Conservation (phyloP, 345 rosid species). For the Tarenaya hassleriana region DNA sequence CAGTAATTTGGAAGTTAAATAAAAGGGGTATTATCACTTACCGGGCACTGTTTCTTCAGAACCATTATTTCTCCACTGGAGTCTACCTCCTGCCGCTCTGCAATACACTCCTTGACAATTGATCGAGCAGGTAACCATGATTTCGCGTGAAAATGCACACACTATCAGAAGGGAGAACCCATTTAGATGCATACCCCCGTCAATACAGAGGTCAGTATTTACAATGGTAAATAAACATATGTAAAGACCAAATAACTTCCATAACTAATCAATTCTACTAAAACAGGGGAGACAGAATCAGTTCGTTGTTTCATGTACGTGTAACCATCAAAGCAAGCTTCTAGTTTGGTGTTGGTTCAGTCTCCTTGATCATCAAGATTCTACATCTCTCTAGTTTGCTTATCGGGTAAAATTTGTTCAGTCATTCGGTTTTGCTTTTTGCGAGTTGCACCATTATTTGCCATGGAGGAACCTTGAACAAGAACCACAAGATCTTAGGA, state of each 20-base stretch:
- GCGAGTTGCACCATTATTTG: not conserved
- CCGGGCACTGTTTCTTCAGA: conserved; percentile 59
- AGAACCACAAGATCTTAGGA: not conserved
- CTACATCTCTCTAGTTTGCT: too few species aligned
- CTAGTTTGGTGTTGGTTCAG: too few species aligned
- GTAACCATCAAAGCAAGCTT: too few species aligned
- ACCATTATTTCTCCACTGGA: conserved; percentile 80
- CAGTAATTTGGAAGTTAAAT: not conserved
- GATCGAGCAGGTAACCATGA: conserved; percentile 90
- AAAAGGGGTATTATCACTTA: conserved; percentile 32
- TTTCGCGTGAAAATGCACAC: conserved; percentile 53
- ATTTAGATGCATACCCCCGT: not conserved
- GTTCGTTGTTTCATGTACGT: not conserved
- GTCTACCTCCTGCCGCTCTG: conserved; percentile 43
- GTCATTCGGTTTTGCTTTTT: too few species aligned
- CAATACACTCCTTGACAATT: conserved; percentile 62
- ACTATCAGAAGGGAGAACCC: conserved; percentile 31
- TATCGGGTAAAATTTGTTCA: too few species aligned
- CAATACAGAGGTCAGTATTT: not conserved
- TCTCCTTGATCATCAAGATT: too few species aligned
- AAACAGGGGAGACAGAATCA: not conserved
- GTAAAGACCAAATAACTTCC: conserved; percentile 7
- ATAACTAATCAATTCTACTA: not conserved
- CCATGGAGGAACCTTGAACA: not conserved
- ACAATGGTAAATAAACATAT: not conserved